phyloP scores from a whole-genome alignment of 2,329 filamentous ascomycete genomes.

The Fusarium sp. region DNA sequence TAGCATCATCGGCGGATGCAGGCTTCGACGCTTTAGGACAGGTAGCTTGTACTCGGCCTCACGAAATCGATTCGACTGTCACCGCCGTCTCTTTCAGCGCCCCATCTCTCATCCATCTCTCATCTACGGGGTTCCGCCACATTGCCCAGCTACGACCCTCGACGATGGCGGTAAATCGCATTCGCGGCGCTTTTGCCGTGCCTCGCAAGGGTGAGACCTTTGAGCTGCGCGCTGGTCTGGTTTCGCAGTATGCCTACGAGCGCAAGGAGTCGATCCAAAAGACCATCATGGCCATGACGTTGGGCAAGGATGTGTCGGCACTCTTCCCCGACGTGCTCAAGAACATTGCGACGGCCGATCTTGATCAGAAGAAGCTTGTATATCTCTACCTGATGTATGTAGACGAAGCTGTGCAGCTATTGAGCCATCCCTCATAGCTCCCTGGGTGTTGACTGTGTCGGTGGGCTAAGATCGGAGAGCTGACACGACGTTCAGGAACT shows the following conservation, averaged over 20 bases:
- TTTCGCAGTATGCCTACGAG: conserved; percentile 99
- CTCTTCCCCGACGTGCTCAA: conserved; percentile 98
- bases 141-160: conserved; percentile 42
- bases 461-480: conserved; percentile 9
- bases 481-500: conserved; percentile 74
- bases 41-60: conserved; percentile 19
- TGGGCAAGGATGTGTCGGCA: conserved; percentile 97
- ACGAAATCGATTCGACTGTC: conserved; percentile 32
- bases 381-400: conserved; percentile 95
- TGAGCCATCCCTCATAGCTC: neutral
- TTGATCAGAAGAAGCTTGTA: conserved; percentile 99
- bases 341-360: conserved; percentile 93
- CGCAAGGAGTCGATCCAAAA: conserved; percentile 99
- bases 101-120: conserved; percentile 13
- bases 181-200: conserved; percentile 90
- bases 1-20: conserved; percentile 31
- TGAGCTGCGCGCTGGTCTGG: conserved; percentile 92
- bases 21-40: conserved; percentile 27
- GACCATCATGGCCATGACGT: conserved; percentile 99
- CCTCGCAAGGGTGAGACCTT: conserved; percentile 98
- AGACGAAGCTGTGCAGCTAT: conserved; percentile 1
- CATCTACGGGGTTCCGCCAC: conserved; percentile 12
- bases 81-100: conserved; percentile 31
- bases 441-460: conserved; percentile 7
- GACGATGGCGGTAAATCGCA: conserved; percentile 93